Base-by-base conservation (phyloP, 2,329 filamentous ascomycete species). In the Sporothrix brasiliensis region DNA sequence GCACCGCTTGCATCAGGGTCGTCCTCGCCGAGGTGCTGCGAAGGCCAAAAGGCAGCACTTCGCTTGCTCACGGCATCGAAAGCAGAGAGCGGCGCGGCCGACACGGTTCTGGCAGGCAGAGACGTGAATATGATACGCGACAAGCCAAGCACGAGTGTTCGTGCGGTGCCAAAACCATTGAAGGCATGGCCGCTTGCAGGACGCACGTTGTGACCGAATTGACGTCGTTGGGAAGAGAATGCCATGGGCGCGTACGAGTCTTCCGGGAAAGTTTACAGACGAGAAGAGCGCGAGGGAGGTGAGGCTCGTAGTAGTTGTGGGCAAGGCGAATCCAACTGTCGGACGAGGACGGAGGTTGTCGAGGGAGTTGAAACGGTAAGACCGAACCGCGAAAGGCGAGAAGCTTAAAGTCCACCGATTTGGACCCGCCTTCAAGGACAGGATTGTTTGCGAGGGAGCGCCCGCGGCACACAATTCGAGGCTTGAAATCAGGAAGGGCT, bases 1-100 rank as follows among this genome's bases (percentile, higher is more conserved):
- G 91, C 89, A 30, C 85, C 89, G 27, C 85, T 82, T 9, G 81
- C 79, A 69, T 88, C 83, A 72, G 85, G 83, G 49, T 81, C 83
- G 69, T 84, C 79, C 60, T 84, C 80, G 71, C 79, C 78, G 19
- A 78, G 73, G 60, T 81, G 81, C 21, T 56, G 16, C 1, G 41
- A 49, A 3, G 56, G 14, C 58, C 66, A 58, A 14, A 69, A 41
- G 11, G 27, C 60, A 30, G 16, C 44, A 41, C 54, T 67, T 2
- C 66, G 54, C 21, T 58, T 56, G 44, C 10, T 41, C 6, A 49
- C 4, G n/a, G 27, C 24, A 41, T 61, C 78, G 47, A 74, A 72
- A 47, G 74, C 71, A 14, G 75, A 73, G 52, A 86, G 70, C 1
- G 85, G 84, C 19, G 83, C 83, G 13, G 85, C 83, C 2, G 71